Percentiles rank a stretch among this genome's conserved stretches.
phyloP scores from a whole-genome alignment of 1,139 yeast species.

The Debaryomyces coudertii region DNA sequence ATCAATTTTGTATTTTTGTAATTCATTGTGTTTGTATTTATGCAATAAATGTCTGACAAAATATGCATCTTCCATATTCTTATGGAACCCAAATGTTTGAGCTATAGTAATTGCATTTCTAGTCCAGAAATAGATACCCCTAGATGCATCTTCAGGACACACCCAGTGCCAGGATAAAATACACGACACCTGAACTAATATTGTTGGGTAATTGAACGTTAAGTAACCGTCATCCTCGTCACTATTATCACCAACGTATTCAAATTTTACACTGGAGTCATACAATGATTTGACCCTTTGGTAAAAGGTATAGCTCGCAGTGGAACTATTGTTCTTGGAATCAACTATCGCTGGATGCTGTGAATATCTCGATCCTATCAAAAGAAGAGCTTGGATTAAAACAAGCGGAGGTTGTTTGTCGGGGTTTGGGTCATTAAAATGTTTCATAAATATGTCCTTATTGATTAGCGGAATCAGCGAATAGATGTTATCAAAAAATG shows the following conservation, averaged over 20 bases:
- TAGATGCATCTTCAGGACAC: constrained; percentile 16
- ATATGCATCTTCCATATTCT: constrained; percentile 12
- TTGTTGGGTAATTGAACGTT: constrained; percentile 18
- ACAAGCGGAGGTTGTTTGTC: constrained; percentile 19
- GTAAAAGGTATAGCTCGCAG: constrained; percentile 14
- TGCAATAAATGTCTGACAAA: constrained; percentile 4
- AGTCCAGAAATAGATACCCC: constrained; percentile 15
- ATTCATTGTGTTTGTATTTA: constrained; percentile 1
- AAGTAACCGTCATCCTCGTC: constrained; percentile 18
- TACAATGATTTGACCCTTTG: constrained; percentile 16
- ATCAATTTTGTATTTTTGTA: constrained; percentile 6
- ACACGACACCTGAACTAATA: constrained; percentile 15
- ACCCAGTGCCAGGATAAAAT: constrained; percentile 21
- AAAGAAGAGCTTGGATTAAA: constrained; percentile 17
- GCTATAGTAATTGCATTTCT: constrained; percentile 15
- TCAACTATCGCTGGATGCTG: constrained; percentile 18
- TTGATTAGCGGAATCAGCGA: constrained; percentile 18
- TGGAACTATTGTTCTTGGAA: constrained; percentile 12
- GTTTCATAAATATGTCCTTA: constrained; percentile 17
- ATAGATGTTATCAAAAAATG: constrained; percentile 64
- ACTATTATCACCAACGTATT: constrained; percentile 17
- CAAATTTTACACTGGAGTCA: constrained; percentile 17
- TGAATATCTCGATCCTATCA: constrained; percentile 17
- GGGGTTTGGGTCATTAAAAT: constrained; percentile 19
- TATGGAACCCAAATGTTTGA: constrained; percentile 16